Base-by-base conservation (phyloP, 129 eudicot species). In the Ambrosia trifida region DNA sequence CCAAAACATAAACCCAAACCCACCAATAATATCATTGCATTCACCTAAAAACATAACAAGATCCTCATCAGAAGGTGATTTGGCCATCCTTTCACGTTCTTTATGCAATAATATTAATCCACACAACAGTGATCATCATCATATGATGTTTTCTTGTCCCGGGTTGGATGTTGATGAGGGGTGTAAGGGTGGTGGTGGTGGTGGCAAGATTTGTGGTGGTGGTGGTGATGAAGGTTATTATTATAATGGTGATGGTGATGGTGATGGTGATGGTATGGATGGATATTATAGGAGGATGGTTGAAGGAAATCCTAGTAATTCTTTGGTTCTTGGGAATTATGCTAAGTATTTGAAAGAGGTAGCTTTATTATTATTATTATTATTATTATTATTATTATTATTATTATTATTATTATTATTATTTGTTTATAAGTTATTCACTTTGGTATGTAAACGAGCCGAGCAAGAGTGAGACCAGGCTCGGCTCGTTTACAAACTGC, bases 281-380 rank as follows among this genome's bases (percentile, higher is more conserved):
- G 58, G 64, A 38, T 82, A 76, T 76, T 85, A 82, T 72, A 46
- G 70, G 75, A 79, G 65, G 63, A 79, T 85, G 87, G 69, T 82
- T 66, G 78, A 76, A 53, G 87, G 85, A 12, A 65, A 85, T 64
- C 90, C 90, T 33, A 79, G 72, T 19, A 85, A 82, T 59, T 43
- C 87, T 2, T 66, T 85, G 58, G 36, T 85, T 36, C 77, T 85
- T 20, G 38, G 81, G 28, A 85, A 85, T 51, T 85, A 85, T 38
- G 90, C 90, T 1, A 82, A 49, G 63, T 85, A 66, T 73, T 79
- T 85, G 73, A 85, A 82, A 76, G 90, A 85, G 90, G 90, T 85
- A 83, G 3, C 28, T 1, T 24, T 24, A 40, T 40, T 40, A 40
- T 54, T 32, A 54, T 18, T 3, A 18, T 54, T 12, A 54, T 54